Percentiles rank a stretch among this genome's conserved stretches.
These are phyloP conservation scores for Fusarium brachygibbosum DNA, from an alignment of 2,329 filamentous ascomycete genomes.

Conservation along the genomic window DNA sequence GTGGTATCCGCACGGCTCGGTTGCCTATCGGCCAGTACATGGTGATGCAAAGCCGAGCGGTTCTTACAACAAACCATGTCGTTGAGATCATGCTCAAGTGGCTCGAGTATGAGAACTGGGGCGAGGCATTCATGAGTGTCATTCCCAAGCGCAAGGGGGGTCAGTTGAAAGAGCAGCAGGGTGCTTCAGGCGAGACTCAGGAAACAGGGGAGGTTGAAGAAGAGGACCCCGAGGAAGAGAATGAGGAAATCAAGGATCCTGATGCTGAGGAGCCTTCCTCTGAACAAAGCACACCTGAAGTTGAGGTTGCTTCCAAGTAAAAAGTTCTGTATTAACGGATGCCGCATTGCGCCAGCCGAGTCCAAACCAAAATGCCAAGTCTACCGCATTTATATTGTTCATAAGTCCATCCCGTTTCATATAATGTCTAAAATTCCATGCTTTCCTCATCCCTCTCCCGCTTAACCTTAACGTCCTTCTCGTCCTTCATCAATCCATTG, in stretches of 20 bases:
- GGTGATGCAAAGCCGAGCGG: constrained; percentile 86
- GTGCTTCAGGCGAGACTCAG: constrained; percentile 37
- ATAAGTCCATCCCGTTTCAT: constrained; percentile 28
- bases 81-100: constrained; percentile 96
- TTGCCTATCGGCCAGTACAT: constrained; percentile 96
- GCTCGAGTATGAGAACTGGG: constrained; percentile 93
- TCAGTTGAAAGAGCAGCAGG: constrained; percentile 65
- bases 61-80: constrained; percentile 95
- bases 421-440: constrained; percentile 64
- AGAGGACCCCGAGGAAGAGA: constrained; percentile 50
- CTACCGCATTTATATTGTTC: constrained; percentile 39
- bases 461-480: constrained; percentile 68
- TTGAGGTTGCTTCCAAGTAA: constrained; percentile 26
- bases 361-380: constrained; percentile 33
- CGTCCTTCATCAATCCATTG: constrained; percentile 81
- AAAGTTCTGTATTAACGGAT: constrained; percentile 30
- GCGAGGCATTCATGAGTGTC: constrained; percentile 85
- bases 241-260: constrained; percentile 49
- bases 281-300: constrained; percentile 13
- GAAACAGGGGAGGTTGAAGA: constrained; percentile 46
- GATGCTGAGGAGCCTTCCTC: constrained; percentile 13
- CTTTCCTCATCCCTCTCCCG: constrained; percentile 66
- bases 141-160: constrained; percentile 94
- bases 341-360: constrained; percentile 39
- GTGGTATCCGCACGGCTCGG: constrained; percentile 87